Base-by-base conservation (phyloP, 2,329 filamentous ascomycete genomes). In the Curvularia spicifera region DNA sequence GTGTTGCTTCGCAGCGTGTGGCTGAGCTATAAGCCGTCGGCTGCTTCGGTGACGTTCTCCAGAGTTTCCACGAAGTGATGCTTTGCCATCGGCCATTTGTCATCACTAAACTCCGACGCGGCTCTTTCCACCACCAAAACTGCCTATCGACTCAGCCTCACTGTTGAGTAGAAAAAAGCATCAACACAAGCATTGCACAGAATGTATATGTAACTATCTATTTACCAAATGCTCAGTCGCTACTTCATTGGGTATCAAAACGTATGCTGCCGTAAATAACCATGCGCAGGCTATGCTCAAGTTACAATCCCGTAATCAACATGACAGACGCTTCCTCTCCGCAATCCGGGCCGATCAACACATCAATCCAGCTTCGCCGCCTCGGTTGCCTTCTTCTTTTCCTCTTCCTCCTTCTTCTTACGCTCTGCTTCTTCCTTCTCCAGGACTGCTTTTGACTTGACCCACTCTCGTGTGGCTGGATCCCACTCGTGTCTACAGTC, bases 401-500 rank as follows among this genome's bases (percentile, higher is more conserved):
- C 48, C 33, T 64, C 63, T 24, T 63, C 54, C 5, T 56, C 43
- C 29, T 64, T 61, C 40, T 59, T 62, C 37, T 56, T 56, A 12
- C 42, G 42, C 4, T 57, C 45, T 15, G 56, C 39, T 5, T 58
- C 49, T 56, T 60, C 48, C 51, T 60, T 45, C 18, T 57, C 51
- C 15, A 9, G 29, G 29, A 31, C 9, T 10, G 29, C 8, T 12
- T 31, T 31, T 0, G 71, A 71, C 53, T 81, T 84, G 37, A 87
- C 72, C 88, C 88, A 90, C 65, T 86, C 81, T 68, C 85, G 87
- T 44, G 79, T 73, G 24, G 84, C 79, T 3, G 83, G 77, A 44
- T 84, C 76, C 87, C 87, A 90, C 33, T 74, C 76, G 71, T 90
- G 88, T 22, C 87, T 89, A 56, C 22, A 31, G 26, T 8, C 50